Evolutionary conservation across 495 filamentous ascomycete species (phyloP).

Genomic region (Penicillium bovifimosum): DNA sequence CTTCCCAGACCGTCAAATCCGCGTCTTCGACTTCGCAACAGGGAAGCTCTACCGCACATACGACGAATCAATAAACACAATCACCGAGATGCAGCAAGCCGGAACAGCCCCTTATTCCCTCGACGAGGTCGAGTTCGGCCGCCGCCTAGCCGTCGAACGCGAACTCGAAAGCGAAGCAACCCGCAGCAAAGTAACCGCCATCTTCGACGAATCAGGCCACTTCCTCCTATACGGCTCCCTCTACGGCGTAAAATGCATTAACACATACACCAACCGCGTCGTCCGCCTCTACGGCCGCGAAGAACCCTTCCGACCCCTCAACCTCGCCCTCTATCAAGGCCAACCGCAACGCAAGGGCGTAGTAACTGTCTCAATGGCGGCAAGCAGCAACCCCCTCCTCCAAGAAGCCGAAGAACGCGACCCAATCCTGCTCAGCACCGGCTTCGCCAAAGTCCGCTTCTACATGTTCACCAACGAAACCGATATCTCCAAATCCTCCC

Average conservation of each 20-base stretch:
- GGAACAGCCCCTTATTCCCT: slow-evolving; percentile 73
- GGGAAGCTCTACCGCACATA: slow-evolving; percentile 88
- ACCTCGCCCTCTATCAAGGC: slow-evolving; percentile 89
- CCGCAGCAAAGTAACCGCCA: slow-evolving; percentile 72
- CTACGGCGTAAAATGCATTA: slow-evolving; percentile 86
- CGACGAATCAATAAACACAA: slow-evolving; percentile 81
- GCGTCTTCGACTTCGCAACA: slow-evolving; percentile 85
- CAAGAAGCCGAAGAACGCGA: slow-evolving; percentile 90
- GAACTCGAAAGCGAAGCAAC: slow-evolving; percentile 69
- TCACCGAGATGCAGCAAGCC: slow-evolving; percentile 91
- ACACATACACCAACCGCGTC: slow-evolving; percentile 86
- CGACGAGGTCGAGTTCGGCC: slow-evolving; percentile 86
- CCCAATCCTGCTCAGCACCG: slow-evolving; percentile 80
- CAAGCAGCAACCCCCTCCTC: slow-evolving; percentile 85
- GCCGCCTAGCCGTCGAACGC: slow-evolving; percentile 79
- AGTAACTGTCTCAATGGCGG: slow-evolving; percentile 96
- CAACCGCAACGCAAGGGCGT: slow-evolving; percentile 86
- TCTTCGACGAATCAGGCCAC: slow-evolving; percentile 93
- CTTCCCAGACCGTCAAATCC: slow-evolving; percentile 85
- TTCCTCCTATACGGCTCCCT: slow-evolving; percentile 94
- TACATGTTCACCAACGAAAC: slow-evolving; percentile 96
- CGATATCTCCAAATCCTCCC: slow-evolving; percentile 73
- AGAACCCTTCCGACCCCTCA: slow-evolving; percentile 77
- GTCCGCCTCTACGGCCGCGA: slow-evolving; percentile 85
- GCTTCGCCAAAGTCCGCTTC: slow-evolving; percentile 84